Base-by-base conservation (phyloP, 805 yeast genomes). In the Starmerella sirachaensis region DNA sequence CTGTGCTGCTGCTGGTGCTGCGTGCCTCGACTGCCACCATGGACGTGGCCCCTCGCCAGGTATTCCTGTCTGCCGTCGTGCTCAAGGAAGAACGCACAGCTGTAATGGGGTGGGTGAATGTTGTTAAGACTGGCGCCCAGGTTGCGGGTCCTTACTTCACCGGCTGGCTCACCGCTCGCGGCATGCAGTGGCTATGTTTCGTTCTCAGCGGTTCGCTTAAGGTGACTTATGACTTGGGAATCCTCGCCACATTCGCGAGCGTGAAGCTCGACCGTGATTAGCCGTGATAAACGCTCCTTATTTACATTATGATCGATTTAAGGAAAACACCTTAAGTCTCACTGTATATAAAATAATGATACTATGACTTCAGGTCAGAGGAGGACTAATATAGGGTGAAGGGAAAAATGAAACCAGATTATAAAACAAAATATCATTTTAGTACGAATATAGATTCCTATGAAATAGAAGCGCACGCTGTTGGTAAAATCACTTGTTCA, bases 1-100 rank as follows among this genome's bases (percentile, higher is more conserved):
- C 86, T 1, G 61, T 78, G 3, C 24, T 62, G 0, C 57, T 76
- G 10, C 63, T 78, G 30, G 44, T 76, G 6, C 52, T 70, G 16
- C 73, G 79, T 47, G 77, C 74, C 43, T 61, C 76, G 9, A 71
- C 82, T 0, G 61, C 76, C 1, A 74, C 85, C 2, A 82, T 83
- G 85, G 94, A 84, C 55, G 93, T 81, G 17, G 86, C 84, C 4
- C 94, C 94, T 9, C 70, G 94, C 35, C 94, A 84, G 58, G 71
- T 82, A 6, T 62, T 84, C 29, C 60, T 84, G 36, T 77, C 91
- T 0, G 69, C 80, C 3, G 65, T 83, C 17, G 74, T 84, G 30
- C 66, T 65, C 17, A 68, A 70, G 26, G 59, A 65, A 10, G 93
- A 83, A 43, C 60, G 86, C 37, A 74, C 93, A 2, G 71, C 69